These are phyloP conservation scores for Ogataea methanolica DNA, from an alignment of 805 yeast genomes.

Conservation along the genomic window DNA sequence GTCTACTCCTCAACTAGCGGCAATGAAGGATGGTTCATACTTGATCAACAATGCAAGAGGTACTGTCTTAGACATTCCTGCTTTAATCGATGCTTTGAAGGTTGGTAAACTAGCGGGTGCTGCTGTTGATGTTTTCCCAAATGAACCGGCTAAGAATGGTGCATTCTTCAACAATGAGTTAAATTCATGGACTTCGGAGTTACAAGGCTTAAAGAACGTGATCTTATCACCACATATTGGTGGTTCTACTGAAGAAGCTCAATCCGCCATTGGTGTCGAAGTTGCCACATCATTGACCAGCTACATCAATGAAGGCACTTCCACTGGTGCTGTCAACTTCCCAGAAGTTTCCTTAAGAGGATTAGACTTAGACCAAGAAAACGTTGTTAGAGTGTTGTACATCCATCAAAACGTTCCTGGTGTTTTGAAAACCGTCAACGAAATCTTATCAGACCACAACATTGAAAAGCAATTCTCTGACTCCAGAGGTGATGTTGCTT, in stretches of 20 bases:
- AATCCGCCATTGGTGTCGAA: slow-evolving; percentile 94
- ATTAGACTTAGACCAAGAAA: slow-evolving; percentile 78
- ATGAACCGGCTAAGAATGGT: slow-evolving; percentile 97
- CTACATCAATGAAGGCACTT: slow-evolving; percentile 93
- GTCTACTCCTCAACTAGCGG: slow-evolving; percentile 85
- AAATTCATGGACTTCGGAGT: slow-evolving; percentile 80
- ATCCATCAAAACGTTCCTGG: slow-evolving; percentile 98
- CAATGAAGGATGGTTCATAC: slow-evolving; percentile 95
- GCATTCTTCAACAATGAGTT: slow-evolving; percentile 68
- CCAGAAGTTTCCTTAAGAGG: slow-evolving; percentile 95
- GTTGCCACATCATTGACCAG: slow-evolving; percentile 82
- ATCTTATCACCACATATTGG: slow-evolving; percentile 97
- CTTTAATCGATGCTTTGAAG: slow-evolving; percentile 86
- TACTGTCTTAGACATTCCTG: slow-evolving; percentile 94
- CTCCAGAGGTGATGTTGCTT: slow-evolving; percentile 92
- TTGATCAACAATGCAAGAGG: slow-evolving; percentile 97
- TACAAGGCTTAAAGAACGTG: slow-evolving; percentile 77
- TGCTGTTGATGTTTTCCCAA: slow-evolving; percentile 93
- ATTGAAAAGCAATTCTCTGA: slow-evolving; percentile 98
- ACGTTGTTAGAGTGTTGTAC: slow-evolving; percentile 88
- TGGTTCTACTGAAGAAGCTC: slow-evolving; percentile 99
- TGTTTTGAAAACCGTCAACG: slow-evolving; percentile 95
- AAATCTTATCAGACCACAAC: slow-evolving; percentile 89
- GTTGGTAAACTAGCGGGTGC: slow-evolving; percentile 95
- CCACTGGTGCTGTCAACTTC: slow-evolving; percentile 96